Conservation (phyloP, 495 filamentous ascomycete genomes). For the Antarctomyces pellizariae region DNA sequence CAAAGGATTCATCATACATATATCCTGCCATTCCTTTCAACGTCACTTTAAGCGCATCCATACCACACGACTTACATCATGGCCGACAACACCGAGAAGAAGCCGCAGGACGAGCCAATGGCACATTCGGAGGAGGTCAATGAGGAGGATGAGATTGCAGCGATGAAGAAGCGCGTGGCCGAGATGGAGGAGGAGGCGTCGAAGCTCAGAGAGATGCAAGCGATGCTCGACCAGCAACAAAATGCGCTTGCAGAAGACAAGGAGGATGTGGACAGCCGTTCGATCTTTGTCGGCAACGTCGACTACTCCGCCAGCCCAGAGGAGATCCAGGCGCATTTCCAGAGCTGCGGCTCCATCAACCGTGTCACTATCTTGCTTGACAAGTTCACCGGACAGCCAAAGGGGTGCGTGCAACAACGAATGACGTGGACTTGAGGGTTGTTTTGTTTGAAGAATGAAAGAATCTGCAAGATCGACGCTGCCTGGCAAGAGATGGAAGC, state of each 20-base stretch:
- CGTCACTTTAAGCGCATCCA: too few relatives aligned
- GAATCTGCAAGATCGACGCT: conserved; percentile 16
- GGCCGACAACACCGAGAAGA: conserved; percentile 9
- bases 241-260: conserved; percentile 73
- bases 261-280: conserved; percentile 86
- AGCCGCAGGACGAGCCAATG: too few relatives aligned
- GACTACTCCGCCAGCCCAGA: conserved; percentile 96
- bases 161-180: conserved; percentile 92
- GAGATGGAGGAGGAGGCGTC: conserved; percentile 98
- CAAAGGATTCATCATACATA: too few relatives aligned
- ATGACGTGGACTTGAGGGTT: conserved; percentile 4
- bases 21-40: too few relatives aligned
- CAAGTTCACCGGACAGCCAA: conserved; percentile 94
- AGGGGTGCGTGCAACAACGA: conserved; percentile 45
- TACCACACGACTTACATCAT: too few relatives aligned
- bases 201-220: conserved; percentile 94
- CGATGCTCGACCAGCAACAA: conserved; percentile 59
- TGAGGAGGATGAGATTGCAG: conserved; percentile 72
- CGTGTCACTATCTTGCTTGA: conserved; percentile 93
- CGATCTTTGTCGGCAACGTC: conserved; percentile 97
- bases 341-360: conserved; percentile 93
- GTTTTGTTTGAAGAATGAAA: conserved; percentile 5
- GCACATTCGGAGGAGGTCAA: conserved; percentile 8
- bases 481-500: conserved; percentile 30
- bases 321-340: conserved; percentile 97